Evolutionary conservation across 352 stramenopile species (phyloP).

Genomic region (Plasmopara viticola): DNA sequence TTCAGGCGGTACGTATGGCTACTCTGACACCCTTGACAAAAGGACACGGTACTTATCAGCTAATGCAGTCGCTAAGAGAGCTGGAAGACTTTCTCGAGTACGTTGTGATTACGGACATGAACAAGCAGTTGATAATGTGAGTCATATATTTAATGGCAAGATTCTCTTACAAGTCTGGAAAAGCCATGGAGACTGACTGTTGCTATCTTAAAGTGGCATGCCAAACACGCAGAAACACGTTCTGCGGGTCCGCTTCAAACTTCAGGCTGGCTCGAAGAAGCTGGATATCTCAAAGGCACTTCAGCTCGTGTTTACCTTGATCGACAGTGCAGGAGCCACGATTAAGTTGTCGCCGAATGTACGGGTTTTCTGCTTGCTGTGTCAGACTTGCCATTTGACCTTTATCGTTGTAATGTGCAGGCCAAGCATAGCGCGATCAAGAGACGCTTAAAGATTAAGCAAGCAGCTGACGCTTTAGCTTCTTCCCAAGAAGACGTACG

Average conservation of each 20-base stretch:
- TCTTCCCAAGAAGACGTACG: slow-evolving; percentile 28
- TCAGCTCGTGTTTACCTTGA: slow-evolving; percentile 38
- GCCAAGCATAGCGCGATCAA: slow-evolving; percentile 71
- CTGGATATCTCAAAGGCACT: slow-evolving; percentile 46
- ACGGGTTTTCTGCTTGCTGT: slow-evolving; percentile 14
- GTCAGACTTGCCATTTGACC: slow-evolving; percentile 2
- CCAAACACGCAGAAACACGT: slow-evolving; percentile 55
- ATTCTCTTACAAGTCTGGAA: not conserved
- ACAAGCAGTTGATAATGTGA: slow-evolving; percentile 52
- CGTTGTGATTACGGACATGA: slow-evolving; percentile 77
- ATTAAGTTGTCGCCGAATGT: slow-evolving; percentile 77
- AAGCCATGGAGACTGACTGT: not conserved
- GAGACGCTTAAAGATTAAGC: slow-evolving; percentile 61
- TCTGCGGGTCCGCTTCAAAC: slow-evolving; percentile 58
- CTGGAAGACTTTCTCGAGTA: slow-evolving; percentile 67
- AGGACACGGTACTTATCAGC: not conserved
- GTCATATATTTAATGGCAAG: slow-evolving; percentile 11
- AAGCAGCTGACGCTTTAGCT: slow-evolving; percentile 32
- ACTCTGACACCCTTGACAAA: not conserved
- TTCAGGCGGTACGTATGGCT: slow-evolving; percentile 31
- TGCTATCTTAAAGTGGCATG: slow-evolving; percentile 43
- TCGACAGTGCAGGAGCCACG: slow-evolving; percentile 60
- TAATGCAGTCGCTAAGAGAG: slow-evolving; percentile 46
- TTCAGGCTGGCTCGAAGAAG: slow-evolving; percentile 51
- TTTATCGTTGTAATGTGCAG: slow-evolving; percentile 19